Percentiles rank a stretch among this genome's conserved stretches.
Conservation (phyloP, 257 asterid species). For the Sherardia arvensis region DNA sequence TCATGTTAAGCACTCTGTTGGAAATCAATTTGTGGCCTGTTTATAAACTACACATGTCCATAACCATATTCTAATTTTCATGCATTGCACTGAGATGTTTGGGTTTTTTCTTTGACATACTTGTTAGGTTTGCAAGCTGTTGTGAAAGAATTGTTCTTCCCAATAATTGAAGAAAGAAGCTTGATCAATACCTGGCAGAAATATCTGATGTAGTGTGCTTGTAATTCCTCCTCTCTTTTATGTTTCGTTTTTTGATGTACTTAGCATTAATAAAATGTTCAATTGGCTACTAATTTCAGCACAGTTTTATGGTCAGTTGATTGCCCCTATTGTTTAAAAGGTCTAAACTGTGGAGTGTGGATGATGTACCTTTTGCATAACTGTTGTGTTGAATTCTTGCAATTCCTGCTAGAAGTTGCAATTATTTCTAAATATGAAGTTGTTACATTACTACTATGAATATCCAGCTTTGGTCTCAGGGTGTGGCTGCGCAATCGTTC, state of each 20-base stretch:
- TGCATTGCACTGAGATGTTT: background rate
- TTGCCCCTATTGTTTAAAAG: background rate
- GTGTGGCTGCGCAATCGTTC: background rate
- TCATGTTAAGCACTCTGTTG: background rate
- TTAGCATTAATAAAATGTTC: slow-evolving; percentile 7
- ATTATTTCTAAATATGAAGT: background rate
- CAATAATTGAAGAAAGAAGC: slow-evolving; percentile 5
- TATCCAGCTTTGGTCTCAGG: background rate
- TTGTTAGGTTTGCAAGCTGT: slow-evolving; percentile 3
- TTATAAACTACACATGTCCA: background rate
- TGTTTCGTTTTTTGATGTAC: slow-evolving; percentile 1
- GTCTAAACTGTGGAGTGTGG: slow-evolving; percentile 3
- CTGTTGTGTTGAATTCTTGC: background rate
- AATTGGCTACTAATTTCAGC: slow-evolving; percentile 1
- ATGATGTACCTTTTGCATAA: background rate
- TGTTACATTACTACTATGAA: background rate
- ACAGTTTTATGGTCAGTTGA: background rate
- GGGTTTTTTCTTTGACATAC: background rate
- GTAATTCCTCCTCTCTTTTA: slow-evolving; percentile 2
- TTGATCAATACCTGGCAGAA: slow-evolving; percentile 6
- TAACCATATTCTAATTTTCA: background rate
- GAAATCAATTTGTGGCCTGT: background rate
- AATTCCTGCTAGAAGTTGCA: background rate
- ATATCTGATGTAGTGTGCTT: slow-evolving; percentile 1
- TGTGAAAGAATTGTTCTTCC: background rate